Base-by-base conservation (phyloP, 225 moss, liverwort and hornwort genomes). In the Takakia lepidozioides region DNA sequence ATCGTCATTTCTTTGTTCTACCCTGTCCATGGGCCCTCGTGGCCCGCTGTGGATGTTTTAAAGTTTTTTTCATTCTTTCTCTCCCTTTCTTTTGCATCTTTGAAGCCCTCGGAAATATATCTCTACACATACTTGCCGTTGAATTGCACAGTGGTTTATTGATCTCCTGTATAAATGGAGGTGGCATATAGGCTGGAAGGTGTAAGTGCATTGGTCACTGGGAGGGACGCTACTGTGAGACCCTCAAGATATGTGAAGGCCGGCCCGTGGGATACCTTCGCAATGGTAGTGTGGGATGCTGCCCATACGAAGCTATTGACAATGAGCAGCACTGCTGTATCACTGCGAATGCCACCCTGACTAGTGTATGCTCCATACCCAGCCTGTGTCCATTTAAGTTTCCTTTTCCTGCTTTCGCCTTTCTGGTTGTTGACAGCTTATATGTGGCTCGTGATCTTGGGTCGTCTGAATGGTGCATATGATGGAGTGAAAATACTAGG, bases 121-220 rank as follows among this genome's bases (percentile, higher is more conserved):
- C 32, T 5, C 11, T 34, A 5, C 11, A 13, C 32, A 34, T 13
- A 34, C n/a, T n/a, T n/a, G n/a, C n/a, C n/a, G n/a, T n/a, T n/a
- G n/a, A n/a, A n/a, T n/a, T n/a, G n/a, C n/a, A n/a, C n/a, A n/a
- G n/a, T n/a, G n/a, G n/a, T n/a, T n/a, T n/a, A n/a, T 29, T 29
- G 16, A 49, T 49, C 29, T 29, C 10, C 29, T 52, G 52, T 37
- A 17, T n/a, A 14, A 38, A n/a, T 18, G 36, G 37, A 25, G 42
- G 54, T 54, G 26, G 54, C 1, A 27, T n/a, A 35, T 67, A 92
- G 93, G 78, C 40, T 8, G 78, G 74, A 7, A 23, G 37, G 46
- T 93, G 93, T 56, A 10, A 62, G 49, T 93, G 93, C 25, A 13
- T 64, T 49, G 63, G 76, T 27, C 68, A 74, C 48, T 93, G 89